A percentile compares a stretch with the other conserved stretches of the same genome.
Conservation (phyloP, 441 rosid genomes). For the Raphanus hybrid region DNA sequence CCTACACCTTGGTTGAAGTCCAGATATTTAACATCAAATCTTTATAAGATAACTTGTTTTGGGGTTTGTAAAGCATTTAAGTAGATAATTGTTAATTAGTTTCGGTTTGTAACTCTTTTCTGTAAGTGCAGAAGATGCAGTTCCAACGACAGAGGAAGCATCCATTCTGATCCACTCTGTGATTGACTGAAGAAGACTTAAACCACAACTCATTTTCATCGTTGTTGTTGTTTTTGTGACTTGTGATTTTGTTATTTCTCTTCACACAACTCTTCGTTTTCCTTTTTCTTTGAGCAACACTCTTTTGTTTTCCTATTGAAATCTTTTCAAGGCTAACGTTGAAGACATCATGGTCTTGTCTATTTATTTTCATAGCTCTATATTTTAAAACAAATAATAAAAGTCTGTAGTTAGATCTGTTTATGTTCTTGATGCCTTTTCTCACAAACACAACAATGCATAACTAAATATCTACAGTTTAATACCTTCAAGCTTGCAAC, state of each 20-base stretch:
- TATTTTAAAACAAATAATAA: neutral
- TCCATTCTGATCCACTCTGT: slow-evolving; percentile 70
- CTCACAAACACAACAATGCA: neutral
- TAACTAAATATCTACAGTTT: neutral
- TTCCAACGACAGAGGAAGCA: slow-evolving; percentile 73
- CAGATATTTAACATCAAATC: too few species aligned
- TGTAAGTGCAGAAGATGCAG: slow-evolving; percentile 45
- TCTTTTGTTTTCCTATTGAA: neutral
- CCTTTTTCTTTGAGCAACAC: neutral
- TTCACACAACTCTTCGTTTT: neutral
- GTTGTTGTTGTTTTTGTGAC: neutral
- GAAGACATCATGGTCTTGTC: neutral
- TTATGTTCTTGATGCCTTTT: neutral
- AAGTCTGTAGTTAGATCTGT: neutral
- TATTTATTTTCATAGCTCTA: neutral
- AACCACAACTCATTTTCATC: neutral
- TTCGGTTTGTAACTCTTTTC: too few species aligned
- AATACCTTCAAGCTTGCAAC: neutral
- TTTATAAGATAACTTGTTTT: too few species aligned
- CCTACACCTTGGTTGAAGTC: too few species aligned
- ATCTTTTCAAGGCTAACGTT: neutral
- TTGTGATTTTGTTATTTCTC: neutral
- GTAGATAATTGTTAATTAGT: too few species aligned
- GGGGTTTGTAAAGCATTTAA: too few species aligned
- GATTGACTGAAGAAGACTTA: slow-evolving; percentile 42